Evolutionary conservation across 345 rosid species (phyloP).

Genomic region (Cardamine resedifolia): DNA sequence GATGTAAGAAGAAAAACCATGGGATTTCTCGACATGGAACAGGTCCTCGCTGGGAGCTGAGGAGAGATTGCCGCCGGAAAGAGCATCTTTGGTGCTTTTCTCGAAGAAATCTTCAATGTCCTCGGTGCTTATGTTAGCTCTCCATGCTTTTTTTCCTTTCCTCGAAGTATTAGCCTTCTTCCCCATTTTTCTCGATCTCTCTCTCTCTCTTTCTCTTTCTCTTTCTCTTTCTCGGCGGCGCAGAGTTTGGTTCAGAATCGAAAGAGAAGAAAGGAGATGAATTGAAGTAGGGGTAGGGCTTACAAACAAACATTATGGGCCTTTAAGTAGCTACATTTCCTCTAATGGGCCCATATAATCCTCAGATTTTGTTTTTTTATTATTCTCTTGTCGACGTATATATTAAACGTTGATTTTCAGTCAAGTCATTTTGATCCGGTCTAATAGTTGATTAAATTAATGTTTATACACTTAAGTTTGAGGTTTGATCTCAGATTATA

Average conservation of each 20-base stretch:
- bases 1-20: conserved; percentile 40
- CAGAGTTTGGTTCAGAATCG: conserved; percentile 11
- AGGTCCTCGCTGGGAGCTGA: conserved; percentile 63
- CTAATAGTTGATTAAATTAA: not conserved
- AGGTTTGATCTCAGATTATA: not conserved
- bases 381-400: not conserved
- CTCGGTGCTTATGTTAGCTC: conserved; percentile 86
- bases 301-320: conserved; percentile 25
- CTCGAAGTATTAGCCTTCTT: conserved; percentile 71
- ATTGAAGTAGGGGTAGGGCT: conserved; percentile 19
- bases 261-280: not conserved
- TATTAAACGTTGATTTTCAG: not conserved
- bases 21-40: conserved; percentile 70
- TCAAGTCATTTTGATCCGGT: not conserved
- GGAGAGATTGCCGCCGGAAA: conserved; percentile 79
- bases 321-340: not conserved
- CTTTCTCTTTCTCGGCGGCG: conserved; percentile 26
- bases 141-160: conserved; percentile 97
- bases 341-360: conserved; percentile 27
- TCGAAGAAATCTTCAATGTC: conserved; percentile 73
- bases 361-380: not conserved
- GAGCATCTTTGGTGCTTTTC: conserved; percentile 79
- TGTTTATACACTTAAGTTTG: not conserved
- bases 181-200: conserved; percentile 50
- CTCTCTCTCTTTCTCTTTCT: too few species aligned